Evolutionary conservation across 768 basidiomycete species (phyloP).

Genomic region (Sarcodon aspratus): DNA sequence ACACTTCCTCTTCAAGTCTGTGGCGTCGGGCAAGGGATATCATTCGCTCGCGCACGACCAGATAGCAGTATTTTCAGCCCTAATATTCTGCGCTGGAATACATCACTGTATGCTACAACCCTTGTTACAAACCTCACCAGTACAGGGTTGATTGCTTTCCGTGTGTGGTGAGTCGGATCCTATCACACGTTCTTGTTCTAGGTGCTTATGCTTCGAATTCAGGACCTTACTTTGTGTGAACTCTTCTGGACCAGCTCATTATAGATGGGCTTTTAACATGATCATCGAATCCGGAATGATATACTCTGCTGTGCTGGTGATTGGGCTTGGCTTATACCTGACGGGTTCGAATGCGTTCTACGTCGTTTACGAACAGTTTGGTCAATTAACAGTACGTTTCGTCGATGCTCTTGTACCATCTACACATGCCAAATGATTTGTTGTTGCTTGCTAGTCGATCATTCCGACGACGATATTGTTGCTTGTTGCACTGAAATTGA

Average conservation of each 20-base stretch:
- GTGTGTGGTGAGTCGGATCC: conserved; percentile 17
- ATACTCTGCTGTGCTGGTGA: conserved; percentile 21
- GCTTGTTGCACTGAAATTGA: conserved; percentile 15
- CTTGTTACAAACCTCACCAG: conserved; percentile 22
- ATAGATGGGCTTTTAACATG: conserved; percentile 16
- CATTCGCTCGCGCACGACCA: conserved; percentile 16
- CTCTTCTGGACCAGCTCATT: conserved; percentile 10
- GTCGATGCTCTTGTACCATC: not conserved
- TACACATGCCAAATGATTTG: not conserved
- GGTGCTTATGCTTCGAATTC: not conserved
- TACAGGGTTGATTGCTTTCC: conserved; percentile 20
- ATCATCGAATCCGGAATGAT: conserved; percentile 22
- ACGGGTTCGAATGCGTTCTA: conserved; percentile 21
- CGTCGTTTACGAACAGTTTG: conserved; percentile 26
- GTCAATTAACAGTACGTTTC: conserved; percentile 18
- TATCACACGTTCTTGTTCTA: not conserved
- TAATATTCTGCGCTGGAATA: conserved; percentile 20
- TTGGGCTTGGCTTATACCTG: conserved; percentile 23
- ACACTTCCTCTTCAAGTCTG: conserved; percentile 9
- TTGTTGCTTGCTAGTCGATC: conserved; percentile 13
- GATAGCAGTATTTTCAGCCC: conserved; percentile 22
- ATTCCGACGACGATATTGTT: conserved; percentile 21
- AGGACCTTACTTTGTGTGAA: conserved; percentile 14
- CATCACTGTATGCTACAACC: conserved; percentile 21
- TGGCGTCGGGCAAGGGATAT: conserved; percentile 20